A percentile compares a stretch with the other conserved stretches of the same genome.
phyloP scores from a whole-genome alignment of 2,329 filamentous ascomycete genomes.

The Colletotrichum sp. region DNA sequence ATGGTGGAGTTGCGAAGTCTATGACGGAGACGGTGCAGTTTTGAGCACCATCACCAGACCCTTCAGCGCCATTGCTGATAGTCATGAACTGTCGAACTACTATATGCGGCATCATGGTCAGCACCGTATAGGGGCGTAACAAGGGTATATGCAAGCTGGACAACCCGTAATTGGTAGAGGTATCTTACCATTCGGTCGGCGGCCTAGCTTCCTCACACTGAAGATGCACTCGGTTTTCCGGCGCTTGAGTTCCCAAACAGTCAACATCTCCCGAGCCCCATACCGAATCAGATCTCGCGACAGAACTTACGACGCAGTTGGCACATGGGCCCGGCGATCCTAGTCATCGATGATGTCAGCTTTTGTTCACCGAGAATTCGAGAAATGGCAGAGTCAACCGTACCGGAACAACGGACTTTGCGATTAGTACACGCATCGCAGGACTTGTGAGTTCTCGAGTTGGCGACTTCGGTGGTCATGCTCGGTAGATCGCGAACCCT shows the following conservation, averaged over 20 bases:
- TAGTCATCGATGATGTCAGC: not conserved
- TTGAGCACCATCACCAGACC: not conserved
- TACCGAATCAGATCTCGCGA: not conserved
- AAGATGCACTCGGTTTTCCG: constrained; percentile 27
- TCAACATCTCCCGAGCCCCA: not conserved
- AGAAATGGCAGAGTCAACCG: not conserved
- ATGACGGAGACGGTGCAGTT: not conserved
- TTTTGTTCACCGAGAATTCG: not conserved
- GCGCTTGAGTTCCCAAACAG: not conserved
- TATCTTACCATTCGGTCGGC: constrained; percentile 24
- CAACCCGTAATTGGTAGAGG: not conserved
- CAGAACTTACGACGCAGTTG: constrained; percentile 28
- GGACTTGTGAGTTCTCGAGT: constrained; percentile 27
- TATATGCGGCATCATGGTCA: not conserved
- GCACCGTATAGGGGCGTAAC: not conserved
- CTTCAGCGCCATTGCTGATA: not conserved
- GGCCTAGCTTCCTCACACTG: constrained; percentile 25
- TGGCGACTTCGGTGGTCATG: not conserved
- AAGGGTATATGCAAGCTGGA: not conserved
- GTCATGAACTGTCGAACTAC: constrained; percentile 17
- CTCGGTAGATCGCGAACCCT: not conserved
- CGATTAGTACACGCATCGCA: constrained; percentile 43
- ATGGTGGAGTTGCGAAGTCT: not conserved
- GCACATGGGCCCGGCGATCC: constrained; percentile 24
- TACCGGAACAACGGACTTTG: constrained; percentile 44